phyloP scores from a whole-genome alignment of 75 land plant species.

The Pseudotsuga menziesii region DNA sequence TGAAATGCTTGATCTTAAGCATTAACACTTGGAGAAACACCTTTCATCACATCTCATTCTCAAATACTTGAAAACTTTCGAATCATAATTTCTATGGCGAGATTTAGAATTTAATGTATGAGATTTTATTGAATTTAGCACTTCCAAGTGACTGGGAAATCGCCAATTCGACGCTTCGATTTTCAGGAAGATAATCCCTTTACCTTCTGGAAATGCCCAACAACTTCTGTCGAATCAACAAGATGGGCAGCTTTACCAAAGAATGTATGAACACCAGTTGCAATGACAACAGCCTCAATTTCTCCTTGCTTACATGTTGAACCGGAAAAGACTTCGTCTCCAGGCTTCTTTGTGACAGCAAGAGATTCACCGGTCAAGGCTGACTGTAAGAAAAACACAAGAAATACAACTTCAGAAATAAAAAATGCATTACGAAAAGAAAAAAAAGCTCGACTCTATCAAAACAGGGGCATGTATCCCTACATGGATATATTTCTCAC shows the following conservation, averaged over 20 bases:
- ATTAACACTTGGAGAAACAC: background rate
- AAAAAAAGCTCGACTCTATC: slow-evolving; percentile 4
- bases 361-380: slow-evolving; percentile 63
- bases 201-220: slow-evolving; percentile 85
- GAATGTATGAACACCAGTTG: slow-evolving; percentile 79
- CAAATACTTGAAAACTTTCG: no score
- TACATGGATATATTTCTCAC: background rate
- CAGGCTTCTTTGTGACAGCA: slow-evolving; percentile 63
- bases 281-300: slow-evolving; percentile 76
- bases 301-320: slow-evolving; percentile 85
- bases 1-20: background rate
- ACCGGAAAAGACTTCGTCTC: slow-evolving; percentile 79
- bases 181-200: background rate
- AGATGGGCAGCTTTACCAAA: slow-evolving; percentile 85
- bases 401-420: background rate
- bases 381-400: slow-evolving; percentile 28
- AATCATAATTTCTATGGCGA: no score
- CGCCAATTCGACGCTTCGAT: background rate
- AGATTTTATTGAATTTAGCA: no score
- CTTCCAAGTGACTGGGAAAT: background rate
- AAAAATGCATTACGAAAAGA: background rate
- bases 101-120: no score
- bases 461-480: slow-evolving; percentile 1
- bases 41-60: no score
- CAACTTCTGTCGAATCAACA: slow-evolving; percentile 67